Base-by-base conservation (phyloP, 2,329 filamentous ascomycete genomes). In the Knoxdaviesia proteae region DNA sequence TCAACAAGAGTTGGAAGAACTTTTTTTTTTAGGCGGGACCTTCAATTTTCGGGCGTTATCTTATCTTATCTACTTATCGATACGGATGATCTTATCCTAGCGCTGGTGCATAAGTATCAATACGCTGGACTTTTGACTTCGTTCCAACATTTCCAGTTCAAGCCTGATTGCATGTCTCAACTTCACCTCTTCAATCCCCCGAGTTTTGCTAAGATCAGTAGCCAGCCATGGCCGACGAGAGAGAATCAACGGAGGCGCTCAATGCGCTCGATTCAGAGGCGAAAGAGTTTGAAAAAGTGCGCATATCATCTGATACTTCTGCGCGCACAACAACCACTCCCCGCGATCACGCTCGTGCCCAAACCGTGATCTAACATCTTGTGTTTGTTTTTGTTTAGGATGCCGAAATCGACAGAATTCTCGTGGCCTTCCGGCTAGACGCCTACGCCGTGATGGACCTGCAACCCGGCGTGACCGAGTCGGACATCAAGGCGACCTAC, bases 401-500 rank as follows among this genome's bases (percentile, higher is more conserved):
- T 70, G 79, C 81, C 46, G 88, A 96, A 58, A 96, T 96, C 53
- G 84, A 93, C 55, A 81, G 88, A 47, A 98, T 98, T 51, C 69
- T 93, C 50, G 81, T 80, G 54, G 83, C 87, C 40, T 98, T 98
- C 61, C 77, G 80, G 52, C 74, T 76, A 11, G 68, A 76, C 56
- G 71, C 71, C 51, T 98, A 98, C 59, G 84, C 88, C 41, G 84
- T 98, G 40, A 78, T 98, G 39, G 90, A 92, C 59, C 80, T 98
- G 39, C 86, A 94, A 58, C 90, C 90, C 4, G 90, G 90, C 56
- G 84, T 96, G 20, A 77, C 90, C 44, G 88, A 96, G 52, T 87
- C 84, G 46, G 90, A 96, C 63, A 96, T 98, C 68, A 96, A 94
- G 63, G 67, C 79, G 51, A 74, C 74, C 50, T 98, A 96, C 64